Evolutionary conservation across 805 yeast genomes (phyloP).

Genomic region (Priceomyces fermenticarens): DNA sequence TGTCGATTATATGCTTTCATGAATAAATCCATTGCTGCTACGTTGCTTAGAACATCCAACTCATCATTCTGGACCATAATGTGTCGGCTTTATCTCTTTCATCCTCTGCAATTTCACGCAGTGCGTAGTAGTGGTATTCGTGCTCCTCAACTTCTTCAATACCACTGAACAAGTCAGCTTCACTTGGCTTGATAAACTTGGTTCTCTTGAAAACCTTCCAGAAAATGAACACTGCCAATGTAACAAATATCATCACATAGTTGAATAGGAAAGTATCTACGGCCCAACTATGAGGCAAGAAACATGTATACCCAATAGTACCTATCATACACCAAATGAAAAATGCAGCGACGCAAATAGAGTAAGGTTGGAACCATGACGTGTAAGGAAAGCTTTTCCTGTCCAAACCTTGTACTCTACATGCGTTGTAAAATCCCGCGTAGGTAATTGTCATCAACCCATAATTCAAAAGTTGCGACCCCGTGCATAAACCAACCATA

Average conservation of each 20-base stretch:
- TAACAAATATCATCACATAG: conserved; percentile 66
- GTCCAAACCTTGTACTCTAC: conserved; percentile 37
- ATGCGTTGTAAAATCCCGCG: conserved; percentile 40
- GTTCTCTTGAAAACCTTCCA: conserved; percentile 39
- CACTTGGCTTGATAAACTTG: conserved; percentile 37
- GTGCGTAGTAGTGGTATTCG: conserved; percentile 40
- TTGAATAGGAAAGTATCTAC: conserved; percentile 61
- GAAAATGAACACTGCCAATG: conserved; percentile 24
- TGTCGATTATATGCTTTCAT: no score
- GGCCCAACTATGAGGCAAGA: conserved; percentile 65
- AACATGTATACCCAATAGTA: conserved; percentile 66
- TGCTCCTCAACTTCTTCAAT: conserved; percentile 49
- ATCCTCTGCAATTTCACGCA: conserved; percentile 23
- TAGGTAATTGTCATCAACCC: conserved; percentile 44
- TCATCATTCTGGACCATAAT: conserved; percentile 9
- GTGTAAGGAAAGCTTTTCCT: conserved; percentile 37
- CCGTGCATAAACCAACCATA: conserved; percentile 47
- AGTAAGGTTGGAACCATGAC: conserved; percentile 44
- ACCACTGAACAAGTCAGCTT: conserved; percentile 46
- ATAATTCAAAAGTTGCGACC: conserved; percentile 46
- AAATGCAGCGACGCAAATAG: conserved; percentile 27
- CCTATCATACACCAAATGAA: conserved; percentile 45
- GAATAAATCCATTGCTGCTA: no score
- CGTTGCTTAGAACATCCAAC: conserved; percentile 18
- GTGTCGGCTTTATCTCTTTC: conserved; percentile 7